A percentile compares a stretch with the other conserved stretches of the same genome.
Conservation (phyloP, 2,329 filamentous ascomycete species). For the Paraconiothyrium brasiliense region DNA sequence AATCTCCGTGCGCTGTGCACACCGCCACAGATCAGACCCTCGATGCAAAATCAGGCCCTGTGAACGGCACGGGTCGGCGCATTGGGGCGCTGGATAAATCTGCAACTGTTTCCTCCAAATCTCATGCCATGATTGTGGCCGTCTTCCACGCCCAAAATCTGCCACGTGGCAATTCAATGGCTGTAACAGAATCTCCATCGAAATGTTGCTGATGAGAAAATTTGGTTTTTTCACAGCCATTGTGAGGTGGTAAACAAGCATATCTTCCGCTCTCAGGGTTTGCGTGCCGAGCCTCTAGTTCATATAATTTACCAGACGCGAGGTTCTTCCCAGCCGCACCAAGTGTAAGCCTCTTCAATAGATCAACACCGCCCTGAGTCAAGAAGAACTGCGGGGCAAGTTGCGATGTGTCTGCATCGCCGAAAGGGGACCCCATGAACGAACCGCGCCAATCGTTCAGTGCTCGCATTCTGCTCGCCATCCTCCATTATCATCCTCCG, state of each 20-base stretch:
- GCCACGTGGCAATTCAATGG: slow-evolving; percentile 8
- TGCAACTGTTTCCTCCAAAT: slow-evolving; percentile 10
- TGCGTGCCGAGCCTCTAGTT: background rate
- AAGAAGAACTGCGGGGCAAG: slow-evolving; percentile 11
- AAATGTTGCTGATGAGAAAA: background rate
- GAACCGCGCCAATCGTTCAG: background rate
- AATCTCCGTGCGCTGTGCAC: slow-evolving; percentile 27
- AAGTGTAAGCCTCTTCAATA: slow-evolving; percentile 14
- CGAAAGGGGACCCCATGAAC: background rate
- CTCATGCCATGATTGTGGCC: slow-evolving; percentile 17
- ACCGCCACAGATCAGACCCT: slow-evolving; percentile 26
- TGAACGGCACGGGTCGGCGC: slow-evolving; percentile 17
- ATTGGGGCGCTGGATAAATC: slow-evolving; percentile 3
- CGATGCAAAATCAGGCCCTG: slow-evolving; percentile 15
- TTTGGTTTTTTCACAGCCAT: background rate
- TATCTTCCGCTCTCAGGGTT: background rate
- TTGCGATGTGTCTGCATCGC: background rate
- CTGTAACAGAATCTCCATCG: background rate
- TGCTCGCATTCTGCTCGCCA: slow-evolving; percentile 10
- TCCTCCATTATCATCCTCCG: background rate
- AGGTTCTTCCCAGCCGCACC: background rate
- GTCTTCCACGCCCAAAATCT: background rate
- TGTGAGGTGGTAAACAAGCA: background rate
- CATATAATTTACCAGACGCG: background rate
- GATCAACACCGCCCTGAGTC: slow-evolving; percentile 16